These are phyloP conservation scores for Tetrastigma voinierianum DNA, from an alignment of 164 flowering plant species.

Conservation along the genomic window DNA sequence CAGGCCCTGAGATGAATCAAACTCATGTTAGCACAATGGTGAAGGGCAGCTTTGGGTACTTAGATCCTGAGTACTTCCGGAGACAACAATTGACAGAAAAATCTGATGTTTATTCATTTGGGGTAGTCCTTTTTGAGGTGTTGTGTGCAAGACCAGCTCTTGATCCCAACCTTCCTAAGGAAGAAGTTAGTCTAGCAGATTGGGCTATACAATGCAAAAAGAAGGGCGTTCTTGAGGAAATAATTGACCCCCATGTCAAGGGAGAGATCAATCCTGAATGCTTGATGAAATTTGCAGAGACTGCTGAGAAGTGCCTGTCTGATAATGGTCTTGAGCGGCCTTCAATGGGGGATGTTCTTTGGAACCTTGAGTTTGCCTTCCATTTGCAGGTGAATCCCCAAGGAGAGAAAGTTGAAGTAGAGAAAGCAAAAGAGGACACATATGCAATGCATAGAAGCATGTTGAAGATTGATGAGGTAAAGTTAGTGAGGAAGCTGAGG, in stretches of 20 bases:
- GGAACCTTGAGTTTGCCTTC: slow-evolving; percentile 50
- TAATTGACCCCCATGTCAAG: slow-evolving; percentile 37
- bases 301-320: slow-evolving; percentile 42
- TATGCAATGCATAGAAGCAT: slow-evolving; percentile 5
- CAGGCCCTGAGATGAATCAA: slow-evolving; percentile 43
- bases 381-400: slow-evolving; percentile 33
- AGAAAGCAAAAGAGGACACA: not conserved
- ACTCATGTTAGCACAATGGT: slow-evolving; percentile 52
- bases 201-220: slow-evolving; percentile 38
- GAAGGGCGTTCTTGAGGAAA: slow-evolving; percentile 35
- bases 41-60: slow-evolving; percentile 48
- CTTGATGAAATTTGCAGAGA: slow-evolving; percentile 37
- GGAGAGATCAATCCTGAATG: slow-evolving; percentile 33
- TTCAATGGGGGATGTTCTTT: slow-evolving; percentile 52
- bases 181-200: slow-evolving; percentile 58
- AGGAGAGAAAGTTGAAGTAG: slow-evolving; percentile 2
- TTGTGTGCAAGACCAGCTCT: slow-evolving; percentile 54
- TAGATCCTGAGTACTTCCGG: slow-evolving; percentile 49
- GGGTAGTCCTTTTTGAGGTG: slow-evolving; percentile 60
- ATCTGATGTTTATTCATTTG: slow-evolving; percentile 50
- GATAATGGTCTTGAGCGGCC: slow-evolving; percentile 51
- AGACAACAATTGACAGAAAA: slow-evolving; percentile 45
- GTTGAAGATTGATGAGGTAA: slow-evolving; percentile 8
- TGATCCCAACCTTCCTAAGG: slow-evolving; percentile 48
- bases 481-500: slow-evolving; percentile 14